phyloP scores from a whole-genome alignment of 257 asterid genomes.

The Thymus mandschuricus region DNA sequence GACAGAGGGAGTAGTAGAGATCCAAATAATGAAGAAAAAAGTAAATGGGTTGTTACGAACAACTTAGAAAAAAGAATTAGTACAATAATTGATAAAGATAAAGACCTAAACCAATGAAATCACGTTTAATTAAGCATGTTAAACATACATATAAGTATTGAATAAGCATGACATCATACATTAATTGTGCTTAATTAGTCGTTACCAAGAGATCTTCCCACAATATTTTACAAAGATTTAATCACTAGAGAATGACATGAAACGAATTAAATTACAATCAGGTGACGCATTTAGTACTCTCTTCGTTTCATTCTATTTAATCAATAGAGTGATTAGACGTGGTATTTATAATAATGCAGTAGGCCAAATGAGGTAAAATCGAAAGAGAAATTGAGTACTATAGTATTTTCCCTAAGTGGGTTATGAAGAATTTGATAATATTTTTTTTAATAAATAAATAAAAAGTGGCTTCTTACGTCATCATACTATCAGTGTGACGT shows the following conservation, averaged over 20 bases:
- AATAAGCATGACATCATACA: background rate
- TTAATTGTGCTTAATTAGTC: background rate
- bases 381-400: too few species aligned
- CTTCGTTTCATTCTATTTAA: too few species aligned
- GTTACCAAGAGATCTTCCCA: background rate
- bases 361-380: too few species aligned
- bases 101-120: background rate
- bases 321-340: too few species aligned
- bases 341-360: too few species aligned
- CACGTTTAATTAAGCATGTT: background rate
- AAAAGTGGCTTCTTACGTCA: constrained; percentile 35
- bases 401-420: background rate
- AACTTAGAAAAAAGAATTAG: too few species aligned
- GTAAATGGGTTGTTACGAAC: too few species aligned
- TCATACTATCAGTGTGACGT: constrained; percentile 32
- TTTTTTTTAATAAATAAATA: background rate
- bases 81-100: background rate
- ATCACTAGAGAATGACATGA: background rate
- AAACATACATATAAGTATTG: too few species aligned
- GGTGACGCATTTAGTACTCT: background rate
- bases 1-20: too few species aligned
- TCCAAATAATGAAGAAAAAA: background rate
- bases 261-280: too few species aligned
- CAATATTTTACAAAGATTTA: background rate
- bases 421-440: background rate